These are phyloP conservation scores for Candida xyloterini DNA, from an alignment of 805 yeast genomes.

Conservation along the genomic window DNA sequence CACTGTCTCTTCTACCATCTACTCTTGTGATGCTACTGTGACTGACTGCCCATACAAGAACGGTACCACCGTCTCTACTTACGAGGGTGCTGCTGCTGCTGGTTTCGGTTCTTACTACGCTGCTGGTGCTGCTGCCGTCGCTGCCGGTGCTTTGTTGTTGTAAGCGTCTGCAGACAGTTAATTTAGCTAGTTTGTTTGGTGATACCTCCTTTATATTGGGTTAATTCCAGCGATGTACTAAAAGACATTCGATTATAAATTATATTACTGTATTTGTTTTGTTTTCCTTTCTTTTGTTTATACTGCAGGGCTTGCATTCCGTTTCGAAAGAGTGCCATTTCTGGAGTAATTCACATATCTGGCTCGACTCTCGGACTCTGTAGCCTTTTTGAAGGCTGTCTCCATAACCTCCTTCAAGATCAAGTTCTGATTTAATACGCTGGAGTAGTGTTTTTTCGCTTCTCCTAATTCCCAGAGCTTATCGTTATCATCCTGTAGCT, in stretches of 20 bases:
- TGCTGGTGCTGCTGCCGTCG: constrained; percentile 34
- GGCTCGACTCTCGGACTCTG: constrained; percentile 22
- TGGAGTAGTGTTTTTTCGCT: constrained; percentile 10
- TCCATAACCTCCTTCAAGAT: constrained; percentile 14
- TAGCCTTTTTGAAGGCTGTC: constrained; percentile 18
- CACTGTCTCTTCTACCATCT: constrained; percentile 39
- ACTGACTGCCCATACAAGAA: constrained; percentile 41
- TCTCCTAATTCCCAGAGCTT: constrained; percentile 6
- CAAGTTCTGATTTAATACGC: constrained; percentile 10
- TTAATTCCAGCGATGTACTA: constrained; percentile 7
- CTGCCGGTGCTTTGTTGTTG: constrained; percentile 36
- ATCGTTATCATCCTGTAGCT: constrained; percentile 2
- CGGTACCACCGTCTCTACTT: constrained; percentile 27
- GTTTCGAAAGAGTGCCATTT: constrained; percentile 22
- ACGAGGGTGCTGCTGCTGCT: constrained; percentile 34
- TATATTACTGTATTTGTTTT: neutral
- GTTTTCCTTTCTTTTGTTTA: constrained; percentile 1
- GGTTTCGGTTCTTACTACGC: constrained; percentile 28
- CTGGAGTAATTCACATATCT: constrained; percentile 27
- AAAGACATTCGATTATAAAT: constrained; percentile 2
- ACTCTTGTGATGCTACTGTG: constrained; percentile 38
- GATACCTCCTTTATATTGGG: constrained; percentile 13
- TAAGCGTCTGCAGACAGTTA: constrained; percentile 18
- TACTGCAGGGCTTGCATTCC: constrained; percentile 18
- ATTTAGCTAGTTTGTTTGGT: constrained; percentile 5